These are phyloP conservation scores for Vanilla planifolia DNA, from an alignment of 106 monocot species.

Conservation along the genomic window DNA sequence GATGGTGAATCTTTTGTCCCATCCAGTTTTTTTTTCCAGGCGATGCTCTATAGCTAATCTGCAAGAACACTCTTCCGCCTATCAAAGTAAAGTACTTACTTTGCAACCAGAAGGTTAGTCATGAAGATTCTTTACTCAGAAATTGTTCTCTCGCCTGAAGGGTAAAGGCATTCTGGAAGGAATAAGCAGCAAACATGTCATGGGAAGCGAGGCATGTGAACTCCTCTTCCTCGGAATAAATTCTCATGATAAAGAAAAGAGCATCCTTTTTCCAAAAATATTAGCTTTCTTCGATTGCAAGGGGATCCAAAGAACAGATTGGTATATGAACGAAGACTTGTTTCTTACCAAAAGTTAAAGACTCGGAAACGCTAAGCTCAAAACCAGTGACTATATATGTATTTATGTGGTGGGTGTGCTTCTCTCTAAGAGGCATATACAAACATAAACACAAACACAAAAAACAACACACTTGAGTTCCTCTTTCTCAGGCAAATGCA, in stretches of 20 bases:
- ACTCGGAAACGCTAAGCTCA: neutral
- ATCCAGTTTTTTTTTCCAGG: constrained; percentile 5
- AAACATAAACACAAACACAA: neutral
- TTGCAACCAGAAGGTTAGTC: neutral
- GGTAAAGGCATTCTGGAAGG: neutral
- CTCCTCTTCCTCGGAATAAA: no score
- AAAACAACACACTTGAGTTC: neutral
- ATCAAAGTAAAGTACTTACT: constrained; percentile 4
- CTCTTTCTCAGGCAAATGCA: constrained; percentile 2
- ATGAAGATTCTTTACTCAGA: no score
- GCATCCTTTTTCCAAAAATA: no score
- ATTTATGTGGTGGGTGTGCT: no score
- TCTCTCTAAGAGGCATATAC: neutral
- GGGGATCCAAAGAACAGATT: no score
- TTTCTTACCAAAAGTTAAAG: neutral
- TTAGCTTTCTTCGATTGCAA: no score
- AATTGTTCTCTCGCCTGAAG: no score
- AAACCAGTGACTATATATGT: no score
- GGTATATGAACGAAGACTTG: no score
- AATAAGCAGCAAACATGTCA: neutral
- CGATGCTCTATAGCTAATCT: neutral
- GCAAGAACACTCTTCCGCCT: neutral
- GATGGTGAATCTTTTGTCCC: constrained; percentile 10
- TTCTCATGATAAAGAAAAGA: no score
- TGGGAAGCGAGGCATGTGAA: no score